Conservation (phyloP, 768 basidiomycete species). For the Termitomyces sp. region DNA sequence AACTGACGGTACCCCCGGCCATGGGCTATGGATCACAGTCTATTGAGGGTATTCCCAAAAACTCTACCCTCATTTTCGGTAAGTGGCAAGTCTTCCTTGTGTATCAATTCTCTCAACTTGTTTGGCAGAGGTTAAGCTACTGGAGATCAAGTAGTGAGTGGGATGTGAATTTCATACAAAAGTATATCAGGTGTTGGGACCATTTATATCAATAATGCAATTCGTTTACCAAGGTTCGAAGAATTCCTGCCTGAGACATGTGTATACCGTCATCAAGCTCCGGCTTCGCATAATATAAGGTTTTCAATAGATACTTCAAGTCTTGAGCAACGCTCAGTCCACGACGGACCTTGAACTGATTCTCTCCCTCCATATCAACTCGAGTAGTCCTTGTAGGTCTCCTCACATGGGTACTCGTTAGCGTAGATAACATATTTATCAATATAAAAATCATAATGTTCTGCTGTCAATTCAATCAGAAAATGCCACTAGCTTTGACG, state of each 20-base stretch:
- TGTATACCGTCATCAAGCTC: background rate
- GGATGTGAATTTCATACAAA: background rate
- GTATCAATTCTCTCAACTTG: background rate
- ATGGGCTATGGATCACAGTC: constrained; percentile 68
- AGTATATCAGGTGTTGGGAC: background rate
- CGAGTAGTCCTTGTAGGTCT: too few species aligned
- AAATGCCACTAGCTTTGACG: too few species aligned
- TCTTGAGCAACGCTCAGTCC: too few species aligned
- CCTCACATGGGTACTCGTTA: too few species aligned
- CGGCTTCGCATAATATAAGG: too few species aligned
- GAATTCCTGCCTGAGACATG: background rate
- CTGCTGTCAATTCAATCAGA: too few species aligned
- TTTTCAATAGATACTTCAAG: too few species aligned
- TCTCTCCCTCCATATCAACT: too few species aligned
- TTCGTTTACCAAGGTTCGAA: background rate
- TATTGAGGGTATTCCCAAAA: constrained; percentile 60
- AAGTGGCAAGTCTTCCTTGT: constrained; percentile 15
- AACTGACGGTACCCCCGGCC: constrained; percentile 65
- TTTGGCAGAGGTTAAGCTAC: constrained; percentile 61
- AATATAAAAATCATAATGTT: too few species aligned
- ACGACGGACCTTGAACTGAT: too few species aligned
- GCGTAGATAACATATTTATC: too few species aligned
- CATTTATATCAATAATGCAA: background rate
- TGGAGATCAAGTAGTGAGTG: constrained; percentile 51
- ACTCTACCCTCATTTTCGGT: constrained; percentile 83